These are phyloP conservation scores for Flaveria floridana DNA, from an alignment of 140 eudicot species.

Conservation along the genomic window DNA sequence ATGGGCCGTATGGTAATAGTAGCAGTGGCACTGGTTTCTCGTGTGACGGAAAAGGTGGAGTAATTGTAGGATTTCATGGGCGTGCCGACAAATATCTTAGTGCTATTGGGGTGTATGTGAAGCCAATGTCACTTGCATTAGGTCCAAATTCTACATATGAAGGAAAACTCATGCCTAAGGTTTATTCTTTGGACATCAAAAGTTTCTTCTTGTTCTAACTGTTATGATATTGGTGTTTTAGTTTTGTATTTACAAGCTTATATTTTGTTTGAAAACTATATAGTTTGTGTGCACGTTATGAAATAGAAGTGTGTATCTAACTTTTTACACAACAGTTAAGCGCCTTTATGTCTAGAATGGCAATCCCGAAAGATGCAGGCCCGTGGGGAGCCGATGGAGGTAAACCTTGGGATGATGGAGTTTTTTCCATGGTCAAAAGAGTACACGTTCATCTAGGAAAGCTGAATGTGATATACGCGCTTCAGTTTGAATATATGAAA, in stretches of 20 bases:
- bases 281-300: not conserved
- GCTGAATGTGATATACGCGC: constrained; percentile 15
- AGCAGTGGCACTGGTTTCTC: constrained; percentile 5
- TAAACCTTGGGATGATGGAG: constrained; percentile 44
- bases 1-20: constrained; percentile 40
- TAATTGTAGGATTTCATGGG: constrained; percentile 42
- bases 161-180: not conserved
- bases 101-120: constrained; percentile 39
- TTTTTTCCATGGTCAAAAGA: constrained; percentile 26
- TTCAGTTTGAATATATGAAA: constrained; percentile 30
- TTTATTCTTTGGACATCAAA: not conserved
- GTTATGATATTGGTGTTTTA: not conserved
- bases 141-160: not conserved
- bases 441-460: not conserved
- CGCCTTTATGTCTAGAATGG: not conserved
- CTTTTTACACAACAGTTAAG: not conserved
- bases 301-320: not conserved
- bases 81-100: not conserved
- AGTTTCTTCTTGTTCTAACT: not conserved
- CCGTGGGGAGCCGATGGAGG: constrained; percentile 45
- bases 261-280: too few relatives aligned
- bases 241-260: too few relatives aligned
- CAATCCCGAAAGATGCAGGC: constrained; percentile 31
- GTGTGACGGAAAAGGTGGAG: constrained; percentile 15
- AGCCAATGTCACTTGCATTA: constrained; percentile 15